Conservation (phyloP, 495 filamentous ascomycete species). For the Cercophora newfieldiana region DNA sequence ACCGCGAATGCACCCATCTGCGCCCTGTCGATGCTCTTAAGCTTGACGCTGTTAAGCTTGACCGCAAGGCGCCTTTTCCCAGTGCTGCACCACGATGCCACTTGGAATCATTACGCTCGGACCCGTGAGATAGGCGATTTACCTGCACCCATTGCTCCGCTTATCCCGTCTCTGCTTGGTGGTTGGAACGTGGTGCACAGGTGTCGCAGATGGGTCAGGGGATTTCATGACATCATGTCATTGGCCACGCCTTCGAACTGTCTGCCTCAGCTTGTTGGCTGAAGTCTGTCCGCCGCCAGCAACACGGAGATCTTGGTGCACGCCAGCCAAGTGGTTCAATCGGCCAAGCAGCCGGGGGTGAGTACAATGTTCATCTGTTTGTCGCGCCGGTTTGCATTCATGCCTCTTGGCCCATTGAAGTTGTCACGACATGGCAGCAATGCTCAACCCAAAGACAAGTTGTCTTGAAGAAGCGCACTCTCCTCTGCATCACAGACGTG, state of each 20-base stretch:
- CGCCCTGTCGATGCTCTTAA: neutral
- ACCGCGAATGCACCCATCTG: neutral
- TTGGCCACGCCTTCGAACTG: too few relatives aligned
- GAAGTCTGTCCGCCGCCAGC: neutral
- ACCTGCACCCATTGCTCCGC: neutral
- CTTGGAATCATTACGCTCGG: neutral
- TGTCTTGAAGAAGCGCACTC: too few relatives aligned
- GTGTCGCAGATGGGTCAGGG: conserved; percentile 1
- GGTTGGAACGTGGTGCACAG: neutral
- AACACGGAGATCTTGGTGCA: too few relatives aligned
- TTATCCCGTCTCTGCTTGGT: neutral
- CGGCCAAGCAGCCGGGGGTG: too few relatives aligned
- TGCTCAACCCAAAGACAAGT: too few relatives aligned
- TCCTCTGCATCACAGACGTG: neutral
- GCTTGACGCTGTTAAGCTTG: neutral
- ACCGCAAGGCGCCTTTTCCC: neutral
- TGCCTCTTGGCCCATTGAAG: too few relatives aligned
- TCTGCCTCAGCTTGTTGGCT: neutral
- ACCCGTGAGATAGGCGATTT: neutral
- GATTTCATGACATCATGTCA: neutral
- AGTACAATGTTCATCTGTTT: too few relatives aligned
- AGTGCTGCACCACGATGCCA: neutral
- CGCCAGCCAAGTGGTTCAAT: neutral
- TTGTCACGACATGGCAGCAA: too few relatives aligned
- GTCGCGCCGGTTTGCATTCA: too few relatives aligned